Evolutionary conservation across 352 stramenopile species (phyloP).

Genomic region (Thraustochytrium striatum): DNA sequence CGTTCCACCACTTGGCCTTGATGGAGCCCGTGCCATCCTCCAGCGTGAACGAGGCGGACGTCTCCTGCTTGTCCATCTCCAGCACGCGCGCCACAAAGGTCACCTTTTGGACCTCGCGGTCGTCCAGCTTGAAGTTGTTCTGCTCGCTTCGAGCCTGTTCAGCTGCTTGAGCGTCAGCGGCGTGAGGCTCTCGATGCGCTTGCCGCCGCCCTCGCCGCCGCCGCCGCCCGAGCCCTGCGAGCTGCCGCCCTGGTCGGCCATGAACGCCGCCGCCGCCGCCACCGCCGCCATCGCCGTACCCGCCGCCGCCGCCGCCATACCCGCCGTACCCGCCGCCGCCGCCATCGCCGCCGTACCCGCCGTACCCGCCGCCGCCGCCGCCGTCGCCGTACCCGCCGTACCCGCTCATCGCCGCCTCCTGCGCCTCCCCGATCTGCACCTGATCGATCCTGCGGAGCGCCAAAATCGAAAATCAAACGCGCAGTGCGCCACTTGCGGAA

Average conservation of each 20-base stretch:
- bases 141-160: constrained; percentile 56
- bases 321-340: not conserved
- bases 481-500: no score
- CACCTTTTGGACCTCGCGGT: constrained; percentile 75
- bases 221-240: constrained; percentile 64
- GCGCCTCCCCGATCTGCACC: not conserved
- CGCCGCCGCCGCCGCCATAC: not conserved
- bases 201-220: constrained; percentile 51
- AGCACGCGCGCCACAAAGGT: constrained; percentile 79
- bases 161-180: constrained; percentile 83
- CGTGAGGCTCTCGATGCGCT: constrained; percentile 75
- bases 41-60: constrained; percentile 82
- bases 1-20: constrained; percentile 78
- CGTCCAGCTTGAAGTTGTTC: constrained; percentile 77
- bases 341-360: constrained; percentile 65
- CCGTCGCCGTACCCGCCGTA: constrained; percentile 72
- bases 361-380: constrained; percentile 58
- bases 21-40: constrained; percentile 88
- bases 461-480: no score
- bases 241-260: constrained; percentile 31
- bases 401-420: constrained; percentile 37
- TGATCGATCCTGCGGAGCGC: no score
- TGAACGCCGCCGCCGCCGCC: constrained; percentile 10
- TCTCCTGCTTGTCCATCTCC: constrained; percentile 70
- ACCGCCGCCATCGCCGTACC: constrained; percentile 7